Evolutionary conservation across 2,329 filamentous ascomycete species (phyloP), one percentile per base, ranked within the genome.

Genomic region (Exophiala oligosperma): DNA sequence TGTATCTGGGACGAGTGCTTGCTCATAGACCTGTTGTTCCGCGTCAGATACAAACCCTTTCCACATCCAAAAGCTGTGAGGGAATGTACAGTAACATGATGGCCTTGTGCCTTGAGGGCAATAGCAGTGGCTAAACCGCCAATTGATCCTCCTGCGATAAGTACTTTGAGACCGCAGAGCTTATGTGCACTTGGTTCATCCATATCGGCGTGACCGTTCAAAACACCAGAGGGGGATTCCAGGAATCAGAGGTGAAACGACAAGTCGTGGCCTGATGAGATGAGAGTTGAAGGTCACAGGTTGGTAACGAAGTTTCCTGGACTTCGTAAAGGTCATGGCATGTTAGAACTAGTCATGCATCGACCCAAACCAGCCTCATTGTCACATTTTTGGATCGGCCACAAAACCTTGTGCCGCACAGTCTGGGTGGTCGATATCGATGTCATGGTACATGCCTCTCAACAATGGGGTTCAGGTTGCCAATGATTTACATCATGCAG

Each of bases 61-160:
- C 6, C 32, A 35, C 7, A 35, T 6, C 26, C 26, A 1, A 17
- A 5, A 35, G 32, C 32, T 9, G 32, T 9, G 32, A 2, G 32
- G 11, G 4, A 35, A 35, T 9, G 32, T 40, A 57, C 54, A 40
- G 43, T 47, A 23, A 57, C 49, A 21, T 35, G 23, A 41, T 57
- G 54, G 7, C 54, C 54, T 32, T 77, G 73, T 29, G 73, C 68
- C 48, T 74, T 65, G 11, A 81, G 69, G 3, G 77, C 77, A 23
- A 81, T 77, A 11, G 78, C 78, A 1, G 79, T 72, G n/a, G 75
- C 74, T 4, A 82, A 73, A 0, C 80, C 78, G 17, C 73, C 78
- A 43, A 82, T 81, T 21, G 79, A 79, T 26, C 77, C 79, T 29
- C 80, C 80, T 2, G 76, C 70, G 47, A 82, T 78, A 38, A 78